These are phyloP conservation scores for Metschnikowia matae DNA, from an alignment of 805 yeast genomes.

Conservation along the genomic window DNA sequence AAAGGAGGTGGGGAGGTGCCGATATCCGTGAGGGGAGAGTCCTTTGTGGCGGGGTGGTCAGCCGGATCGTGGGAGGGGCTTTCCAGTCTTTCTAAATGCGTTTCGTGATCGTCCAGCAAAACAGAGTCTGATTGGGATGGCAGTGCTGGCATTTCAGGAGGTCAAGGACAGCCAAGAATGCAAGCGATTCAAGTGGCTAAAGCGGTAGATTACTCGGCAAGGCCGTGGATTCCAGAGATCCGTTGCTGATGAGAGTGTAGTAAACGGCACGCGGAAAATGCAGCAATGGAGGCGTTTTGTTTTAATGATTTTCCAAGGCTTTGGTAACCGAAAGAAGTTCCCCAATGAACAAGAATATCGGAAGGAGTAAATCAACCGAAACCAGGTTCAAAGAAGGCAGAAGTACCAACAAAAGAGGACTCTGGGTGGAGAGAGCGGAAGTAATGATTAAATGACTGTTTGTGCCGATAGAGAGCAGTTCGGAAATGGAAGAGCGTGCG, in stretches of 20 bases:
- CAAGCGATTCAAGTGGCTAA: background rate
- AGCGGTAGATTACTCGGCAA: background rate
- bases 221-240: background rate
- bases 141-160: conserved; percentile 3
- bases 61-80: conserved; percentile 2
- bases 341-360: background rate
- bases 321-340: background rate
- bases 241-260: background rate
- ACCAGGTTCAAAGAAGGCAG: background rate
- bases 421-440: background rate
- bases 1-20: conserved; percentile 40
- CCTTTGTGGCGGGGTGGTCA: conserved; percentile 22
- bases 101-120: conserved; percentile 4
- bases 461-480: background rate
- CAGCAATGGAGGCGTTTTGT: background rate
- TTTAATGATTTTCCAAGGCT: background rate
- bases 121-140: conserved; percentile 1
- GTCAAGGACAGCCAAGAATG: background rate
- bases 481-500: background rate
- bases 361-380: background rate
- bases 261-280: background rate
- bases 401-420: background rate
- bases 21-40: conserved; percentile 39
- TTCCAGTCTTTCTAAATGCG: conserved; percentile 2
- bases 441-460: background rate